Base-by-base conservation (phyloP, 257 asterid genomes). In the Solanum corneliomulleri region DNA sequence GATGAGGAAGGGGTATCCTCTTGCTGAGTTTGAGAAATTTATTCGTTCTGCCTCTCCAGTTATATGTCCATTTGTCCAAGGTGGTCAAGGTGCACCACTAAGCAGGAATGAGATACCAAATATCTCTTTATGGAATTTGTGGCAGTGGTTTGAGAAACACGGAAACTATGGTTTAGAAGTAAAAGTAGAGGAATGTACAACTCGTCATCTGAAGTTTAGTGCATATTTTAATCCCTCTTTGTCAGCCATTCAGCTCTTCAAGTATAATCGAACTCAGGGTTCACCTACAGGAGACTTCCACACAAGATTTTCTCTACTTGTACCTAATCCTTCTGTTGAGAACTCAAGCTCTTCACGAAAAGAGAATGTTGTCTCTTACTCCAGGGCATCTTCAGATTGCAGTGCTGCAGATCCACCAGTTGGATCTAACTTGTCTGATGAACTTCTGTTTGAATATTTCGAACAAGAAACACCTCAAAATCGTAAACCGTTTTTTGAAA, bases 11-110 rank as follows among this genome's bases (percentile, higher is more conserved):
- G 91, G 89, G 49, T 20, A 42, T 86, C 89, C 84, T 9, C 44
- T 89, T 86, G 88, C 91, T 72, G 89, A 83, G 84, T 86, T 89
- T 82, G 91, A 89, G 74, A 86, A 69, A 78, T n/a, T 89, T 78
- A 14, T 86, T 72, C 78, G 6, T 39, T 89, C 86, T 31, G 84
- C 88, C 27, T 86, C 91, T 72, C 91, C 89, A 16, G 88, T 87
- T 86, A n/a, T 89, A 62, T 89, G 85, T 76, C 64, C 29, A 20
- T n/a, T 64, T n/a, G 62, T n/a, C 13, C 74, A 68, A 62, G 70
- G 31, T 33, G 60, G 45, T 62, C 85, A 82, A 82, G 87, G 87
- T 82, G 84, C 78, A 70, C 41, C 91, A 42, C 77, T 81, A 58
- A 75, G 86, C 81, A 83, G 39, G 16, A 35, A 52, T 47, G 86